Evolutionary conservation across 257 asterid species (phyloP), one percentile per base, ranked within the genome.

Genomic region (Misopates orontium): DNA sequence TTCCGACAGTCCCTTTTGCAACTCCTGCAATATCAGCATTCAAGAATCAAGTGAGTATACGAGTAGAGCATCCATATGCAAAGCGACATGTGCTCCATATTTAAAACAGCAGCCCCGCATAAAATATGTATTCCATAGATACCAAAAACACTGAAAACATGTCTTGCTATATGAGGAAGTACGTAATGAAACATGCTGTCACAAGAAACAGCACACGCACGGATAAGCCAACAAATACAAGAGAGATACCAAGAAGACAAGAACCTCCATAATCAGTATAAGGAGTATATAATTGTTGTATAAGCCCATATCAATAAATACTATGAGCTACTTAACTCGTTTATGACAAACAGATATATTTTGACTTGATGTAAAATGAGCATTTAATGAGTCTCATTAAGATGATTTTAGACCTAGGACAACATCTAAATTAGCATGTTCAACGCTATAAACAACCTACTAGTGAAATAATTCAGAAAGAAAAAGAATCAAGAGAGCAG

Each of bases 1-100:
- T 42, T 63, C 64, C 36, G 75, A 59, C 60, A 62, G 75, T 56
- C 63, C 78, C 49, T 51, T 45, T 18, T 66, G 56, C 18, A 50
- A 62, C 60, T 83, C 87, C 94, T 82, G 82, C 53, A 71, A 66
- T 52, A 51, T 67, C 54, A 42, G 16, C 21, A 56, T 2, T 45
- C 51, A 45, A 15, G 14, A 12, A n/a, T n/a, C n/a, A n/a, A 16
- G 51, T 45, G 8, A 45, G 51, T 45, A 85, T 45, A n/a, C n/a
- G 49, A 76, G 39, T 62, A 80, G 52, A 52, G 21, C 39, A 11
- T 9, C 42, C 11, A 36, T 28, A 28, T n/a, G 48, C 8, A 25
- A 18, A 24, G 0, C 15, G 24, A 24, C 13, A 16, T 14, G 56
- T 51, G 36, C 36, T 61, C 16, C 22, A 40, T 14, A 41, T 47